Conservation (phyloP, 2,329 filamentous ascomycete species). For the Xylaria sp. region DNA sequence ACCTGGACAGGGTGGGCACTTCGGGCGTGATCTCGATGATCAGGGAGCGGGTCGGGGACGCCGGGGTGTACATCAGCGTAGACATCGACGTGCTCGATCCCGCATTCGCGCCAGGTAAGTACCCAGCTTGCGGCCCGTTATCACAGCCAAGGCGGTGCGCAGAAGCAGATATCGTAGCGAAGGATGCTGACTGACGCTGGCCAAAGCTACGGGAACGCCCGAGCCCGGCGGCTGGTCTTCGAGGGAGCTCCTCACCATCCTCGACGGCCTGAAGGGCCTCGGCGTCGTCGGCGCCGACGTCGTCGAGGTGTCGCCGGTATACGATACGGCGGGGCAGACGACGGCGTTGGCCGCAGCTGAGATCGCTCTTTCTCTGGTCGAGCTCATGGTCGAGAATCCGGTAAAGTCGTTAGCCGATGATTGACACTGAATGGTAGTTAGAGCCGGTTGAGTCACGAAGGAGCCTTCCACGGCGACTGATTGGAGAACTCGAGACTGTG, state of each 20-base stretch:
- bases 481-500: neutral
- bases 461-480: neutral
- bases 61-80: constrained; percentile 69
- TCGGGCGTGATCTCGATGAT: constrained; percentile 67
- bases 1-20: constrained; percentile 72
- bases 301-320: constrained; percentile 77
- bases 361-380: constrained; percentile 72
- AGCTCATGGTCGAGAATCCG: constrained; percentile 57
- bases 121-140: no score
- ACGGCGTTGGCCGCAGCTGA: constrained; percentile 76
- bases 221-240: constrained; percentile 83
- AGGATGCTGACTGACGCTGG: constrained; percentile 4
- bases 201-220: constrained; percentile 69
- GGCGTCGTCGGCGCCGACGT: constrained; percentile 79
- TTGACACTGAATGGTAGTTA: neutral
- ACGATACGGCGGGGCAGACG: constrained; percentile 73
- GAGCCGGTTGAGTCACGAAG: neutral
- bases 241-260: constrained; percentile 72
- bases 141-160: no score
- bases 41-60: constrained; percentile 54
- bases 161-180: no score
- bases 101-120: constrained; percentile 59
- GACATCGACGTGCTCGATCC: constrained; percentile 85
- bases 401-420: constrained; percentile 24
- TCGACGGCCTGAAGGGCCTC: constrained; percentile 70